A percentile compares a stretch with the other conserved stretches of the same genome.
Evolutionary conservation across 192 early-diverging fungal species (phyloP).

Genomic region (Jimgerdemannia lactiflua): DNA sequence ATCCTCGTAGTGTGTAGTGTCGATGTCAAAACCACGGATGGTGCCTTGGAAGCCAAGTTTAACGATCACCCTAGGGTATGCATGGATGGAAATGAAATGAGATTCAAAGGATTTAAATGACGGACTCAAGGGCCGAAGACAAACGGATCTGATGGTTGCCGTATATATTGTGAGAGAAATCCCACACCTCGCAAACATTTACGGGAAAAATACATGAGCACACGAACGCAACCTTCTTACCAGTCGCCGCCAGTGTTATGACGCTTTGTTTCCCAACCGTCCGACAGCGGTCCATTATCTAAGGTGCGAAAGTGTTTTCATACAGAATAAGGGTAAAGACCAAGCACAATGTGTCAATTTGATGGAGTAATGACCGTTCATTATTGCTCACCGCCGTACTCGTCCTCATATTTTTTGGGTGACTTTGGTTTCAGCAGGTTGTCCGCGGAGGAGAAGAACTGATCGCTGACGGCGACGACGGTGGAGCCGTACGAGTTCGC

Average conservation of each 20-base stretch:
- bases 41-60: slow-evolving; percentile 74
- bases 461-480: slow-evolving; percentile 6
- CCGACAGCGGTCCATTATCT: neutral
- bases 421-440: slow-evolving; percentile 15
- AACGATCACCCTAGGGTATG: slow-evolving; percentile 53
- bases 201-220: too few relatives aligned
- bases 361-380: neutral
- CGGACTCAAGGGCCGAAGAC: neutral
- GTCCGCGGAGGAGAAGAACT: slow-evolving; percentile 9
- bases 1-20: slow-evolving; percentile 86
- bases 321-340: too few relatives aligned
- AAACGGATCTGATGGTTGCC: too few relatives aligned
- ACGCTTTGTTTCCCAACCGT: slow-evolving; percentile 16
- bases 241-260: slow-evolving; percentile 6
- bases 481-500: slow-evolving; percentile 8
- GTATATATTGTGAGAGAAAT: too few relatives aligned
- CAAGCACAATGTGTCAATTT: neutral
- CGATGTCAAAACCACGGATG: slow-evolving; percentile 77
- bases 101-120: neutral
- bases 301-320: neutral
- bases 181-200: too few relatives aligned
- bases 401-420: slow-evolving; percentile 9
- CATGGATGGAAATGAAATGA: neutral
- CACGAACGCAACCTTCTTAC: neutral
- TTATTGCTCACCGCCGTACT: slow-evolving; percentile 5